Conservation (phyloP, 176 grass and related monocot species). For the Avena sativa region DNA sequence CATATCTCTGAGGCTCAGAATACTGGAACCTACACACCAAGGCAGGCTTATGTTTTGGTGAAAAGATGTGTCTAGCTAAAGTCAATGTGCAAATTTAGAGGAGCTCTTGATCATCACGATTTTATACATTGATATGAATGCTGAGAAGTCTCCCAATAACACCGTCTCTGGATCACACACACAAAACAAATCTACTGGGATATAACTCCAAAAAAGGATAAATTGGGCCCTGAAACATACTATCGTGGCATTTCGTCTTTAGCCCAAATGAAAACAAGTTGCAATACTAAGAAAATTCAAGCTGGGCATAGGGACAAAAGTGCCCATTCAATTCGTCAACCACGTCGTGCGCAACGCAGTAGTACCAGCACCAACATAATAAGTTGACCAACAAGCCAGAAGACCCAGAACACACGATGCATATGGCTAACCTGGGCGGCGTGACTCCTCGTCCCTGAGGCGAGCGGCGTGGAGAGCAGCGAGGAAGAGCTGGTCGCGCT, state of each 20-base stretch:
- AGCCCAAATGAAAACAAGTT: neutral
- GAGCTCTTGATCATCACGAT: neutral
- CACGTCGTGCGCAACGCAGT: neutral
- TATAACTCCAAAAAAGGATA: neutral
- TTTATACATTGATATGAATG: neutral
- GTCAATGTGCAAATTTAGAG: slow-evolving; percentile 10
- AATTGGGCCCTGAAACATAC: neutral
- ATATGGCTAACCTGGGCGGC: slow-evolving; percentile 21
- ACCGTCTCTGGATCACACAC: neutral
- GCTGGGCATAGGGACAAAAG: neutral
- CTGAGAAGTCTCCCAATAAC: neutral
- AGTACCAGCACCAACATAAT: neutral
- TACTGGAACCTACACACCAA: neutral
- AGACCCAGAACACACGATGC: neutral
- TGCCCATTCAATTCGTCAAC: neutral
- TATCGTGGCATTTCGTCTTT: neutral
- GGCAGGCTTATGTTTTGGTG: slow-evolving; percentile 6
- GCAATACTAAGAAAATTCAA: neutral
- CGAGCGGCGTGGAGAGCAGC: slow-evolving; percentile 14
- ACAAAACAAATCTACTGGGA: neutral
- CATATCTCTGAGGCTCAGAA: neutral
- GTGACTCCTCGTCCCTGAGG: slow-evolving; percentile 22
- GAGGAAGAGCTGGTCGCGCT: slow-evolving; percentile 13
- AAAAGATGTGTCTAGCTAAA: slow-evolving; percentile 6
- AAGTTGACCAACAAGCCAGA: neutral